These are phyloP conservation scores for Lolium rigidum DNA, from an alignment of 176 grass and related monocot genomes.

Conservation along the genomic window DNA sequence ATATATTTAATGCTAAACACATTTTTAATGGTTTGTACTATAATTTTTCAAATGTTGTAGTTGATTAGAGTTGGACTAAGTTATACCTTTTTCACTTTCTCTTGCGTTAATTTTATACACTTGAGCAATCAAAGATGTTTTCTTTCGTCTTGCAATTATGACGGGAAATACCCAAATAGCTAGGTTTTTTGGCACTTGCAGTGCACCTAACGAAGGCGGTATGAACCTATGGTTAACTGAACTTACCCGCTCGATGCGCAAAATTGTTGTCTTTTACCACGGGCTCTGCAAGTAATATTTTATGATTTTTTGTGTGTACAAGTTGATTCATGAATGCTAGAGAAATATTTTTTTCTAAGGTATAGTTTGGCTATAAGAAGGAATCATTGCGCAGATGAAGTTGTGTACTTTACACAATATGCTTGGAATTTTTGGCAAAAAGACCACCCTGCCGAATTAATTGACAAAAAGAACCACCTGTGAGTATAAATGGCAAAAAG, in stretches of 20 bases:
- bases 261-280: not conserved
- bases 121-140: not conserved
- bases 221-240: not conserved
- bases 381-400: not conserved
- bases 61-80: not conserved
- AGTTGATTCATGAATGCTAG: not conserved
- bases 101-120: too few relatives aligned
- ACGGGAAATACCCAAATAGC: not conserved
- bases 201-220: not conserved
- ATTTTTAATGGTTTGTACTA: not conserved
- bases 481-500: too few relatives aligned
- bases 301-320: not conserved
- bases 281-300: not conserved
- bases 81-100: not conserved
- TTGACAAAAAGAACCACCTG: too few relatives aligned
- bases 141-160: not conserved
- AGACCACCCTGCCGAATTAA: too few relatives aligned
- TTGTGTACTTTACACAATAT: not conserved
- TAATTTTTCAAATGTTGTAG: not conserved
- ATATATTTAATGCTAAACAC: not conserved
- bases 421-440: too few relatives aligned
- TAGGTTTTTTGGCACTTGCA: not conserved
- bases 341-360: not conserved
- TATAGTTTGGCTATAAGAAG: not conserved
- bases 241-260: not conserved